Evolutionary conservation across 2,329 filamentous ascomycete species (phyloP).

Genomic region (Sclerotinia spermophila): DNA sequence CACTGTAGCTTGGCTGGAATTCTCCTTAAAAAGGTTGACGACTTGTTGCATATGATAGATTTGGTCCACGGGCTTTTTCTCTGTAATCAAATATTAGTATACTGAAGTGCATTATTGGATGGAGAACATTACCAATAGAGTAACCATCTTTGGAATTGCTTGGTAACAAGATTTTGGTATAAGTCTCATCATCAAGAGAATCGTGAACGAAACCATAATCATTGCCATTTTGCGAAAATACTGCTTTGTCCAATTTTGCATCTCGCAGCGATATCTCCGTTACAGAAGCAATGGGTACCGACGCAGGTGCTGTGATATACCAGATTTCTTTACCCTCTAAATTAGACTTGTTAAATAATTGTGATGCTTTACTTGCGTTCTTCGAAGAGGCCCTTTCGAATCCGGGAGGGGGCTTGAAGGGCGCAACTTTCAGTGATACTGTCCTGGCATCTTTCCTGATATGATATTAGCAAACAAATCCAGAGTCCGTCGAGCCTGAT

Average conservation of each 20-base stretch:
- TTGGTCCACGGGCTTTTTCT: slow-evolving; percentile 46
- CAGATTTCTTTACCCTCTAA: slow-evolving; percentile 70
- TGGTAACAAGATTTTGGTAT: slow-evolving; percentile 60
- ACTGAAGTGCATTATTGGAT: background rate
- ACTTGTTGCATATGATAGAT: slow-evolving; percentile 64
- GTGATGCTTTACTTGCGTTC: slow-evolving; percentile 32
- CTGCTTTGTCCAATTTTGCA: slow-evolving; percentile 48
- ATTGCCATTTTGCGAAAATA: slow-evolving; percentile 61
- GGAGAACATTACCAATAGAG: slow-evolving; percentile 44
- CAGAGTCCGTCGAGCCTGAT: background rate
- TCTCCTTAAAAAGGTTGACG: slow-evolving; percentile 45
- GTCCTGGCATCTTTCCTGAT: slow-evolving; percentile 17
- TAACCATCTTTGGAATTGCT: slow-evolving; percentile 53
- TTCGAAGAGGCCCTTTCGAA: slow-evolving; percentile 28
- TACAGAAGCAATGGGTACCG: slow-evolving; percentile 64
- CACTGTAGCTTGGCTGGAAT: slow-evolving; percentile 39
- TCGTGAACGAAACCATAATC: slow-evolving; percentile 60
- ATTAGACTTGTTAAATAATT: slow-evolving; percentile 56
- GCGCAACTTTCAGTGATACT: slow-evolving; percentile 21
- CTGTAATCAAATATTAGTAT: slow-evolving; percentile 21
- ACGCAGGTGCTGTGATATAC: slow-evolving; percentile 73
- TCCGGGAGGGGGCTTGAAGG: slow-evolving; percentile 32
- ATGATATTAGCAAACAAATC: slow-evolving; percentile 6
- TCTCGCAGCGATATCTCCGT: slow-evolving; percentile 61
- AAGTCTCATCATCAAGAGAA: slow-evolving; percentile 46